These are phyloP conservation scores for Mucor sp. DNA, from an alignment of 371 early-diverging fungal genomes.

Conservation along the genomic window DNA sequence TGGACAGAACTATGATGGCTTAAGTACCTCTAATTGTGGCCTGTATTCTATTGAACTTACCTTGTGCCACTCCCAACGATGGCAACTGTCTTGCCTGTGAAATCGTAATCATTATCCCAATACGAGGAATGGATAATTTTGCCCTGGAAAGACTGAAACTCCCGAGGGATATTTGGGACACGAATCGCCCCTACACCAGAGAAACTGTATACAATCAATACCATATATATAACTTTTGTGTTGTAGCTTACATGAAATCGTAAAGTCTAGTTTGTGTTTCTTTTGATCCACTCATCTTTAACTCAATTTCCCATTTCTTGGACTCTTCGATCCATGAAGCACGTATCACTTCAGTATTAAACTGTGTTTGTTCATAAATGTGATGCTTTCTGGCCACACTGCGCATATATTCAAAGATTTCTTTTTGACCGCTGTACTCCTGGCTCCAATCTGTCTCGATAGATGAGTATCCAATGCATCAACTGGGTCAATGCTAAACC, in stretches of 20 bases:
- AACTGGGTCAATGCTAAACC: background rate
- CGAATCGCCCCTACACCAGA: conserved; percentile 43
- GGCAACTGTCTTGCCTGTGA: conserved; percentile 52
- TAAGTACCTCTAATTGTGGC: background rate
- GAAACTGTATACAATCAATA: background rate
- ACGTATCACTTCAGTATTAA: conserved; percentile 44
- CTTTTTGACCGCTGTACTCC: conserved; percentile 42
- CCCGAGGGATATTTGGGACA: conserved; percentile 53
- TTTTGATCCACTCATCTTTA: background rate
- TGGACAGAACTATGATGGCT: conserved; percentile 42
- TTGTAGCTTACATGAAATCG: background rate
- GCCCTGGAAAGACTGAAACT: conserved; percentile 50
- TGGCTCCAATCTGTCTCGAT: conserved; percentile 48
- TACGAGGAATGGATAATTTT: conserved; percentile 51
- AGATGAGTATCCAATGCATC: background rate
- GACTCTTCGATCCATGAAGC: conserved; percentile 46
- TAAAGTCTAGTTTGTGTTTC: background rate
- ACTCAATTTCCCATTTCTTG: conserved; percentile 45
- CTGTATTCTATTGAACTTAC: conserved; percentile 18
- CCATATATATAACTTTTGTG: background rate
- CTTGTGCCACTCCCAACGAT: conserved; percentile 59
- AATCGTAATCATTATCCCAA: conserved; percentile 50
- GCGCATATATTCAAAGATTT: conserved; percentile 56
- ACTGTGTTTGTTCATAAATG: conserved; percentile 48
- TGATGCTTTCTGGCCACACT: conserved; percentile 47